Evolutionary conservation across 108 stramenopile genomes (phyloP).

Genomic region (Aurantiochytrium sp.): DNA sequence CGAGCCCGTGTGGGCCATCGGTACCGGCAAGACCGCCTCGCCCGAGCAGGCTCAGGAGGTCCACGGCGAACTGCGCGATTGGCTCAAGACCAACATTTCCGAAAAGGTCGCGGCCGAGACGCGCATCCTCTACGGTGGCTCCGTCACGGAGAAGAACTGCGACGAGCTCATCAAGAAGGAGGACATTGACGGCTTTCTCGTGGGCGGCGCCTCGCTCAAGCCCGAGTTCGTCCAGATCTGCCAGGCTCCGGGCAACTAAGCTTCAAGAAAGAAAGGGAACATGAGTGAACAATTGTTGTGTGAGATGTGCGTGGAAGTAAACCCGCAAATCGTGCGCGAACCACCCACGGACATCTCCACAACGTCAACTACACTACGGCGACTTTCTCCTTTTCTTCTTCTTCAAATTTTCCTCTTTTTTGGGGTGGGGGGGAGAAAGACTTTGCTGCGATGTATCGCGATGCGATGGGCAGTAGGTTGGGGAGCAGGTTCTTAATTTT

Average conservation of each 20-base stretch:
- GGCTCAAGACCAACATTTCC: slow-evolving; percentile 25
- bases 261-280: not conserved
- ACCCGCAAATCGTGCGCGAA: too few relatives aligned
- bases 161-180: slow-evolving; percentile 21
- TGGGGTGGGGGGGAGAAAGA: too few relatives aligned
- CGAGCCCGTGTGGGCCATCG: slow-evolving; percentile 98
- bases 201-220: slow-evolving; percentile 48
- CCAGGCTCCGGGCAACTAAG: slow-evolving; percentile 30
- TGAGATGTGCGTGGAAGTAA: too few relatives aligned
- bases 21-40: slow-evolving; percentile 89
- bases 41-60: slow-evolving; percentile 88
- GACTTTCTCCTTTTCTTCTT: too few relatives aligned
- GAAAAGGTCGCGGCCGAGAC: slow-evolving; percentile 28
- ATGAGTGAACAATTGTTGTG: too few relatives aligned
- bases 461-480: too few relatives aligned
- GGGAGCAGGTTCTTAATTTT: too few relatives aligned
- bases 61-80: slow-evolving; percentile 37
- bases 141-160: slow-evolving; percentile 29
- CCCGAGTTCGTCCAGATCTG: slow-evolving; percentile 56
- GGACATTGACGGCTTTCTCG: slow-evolving; percentile 47
- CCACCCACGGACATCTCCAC: too few relatives aligned
- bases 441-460: too few relatives aligned
- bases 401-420: too few relatives aligned
- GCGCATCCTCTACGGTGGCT: slow-evolving; percentile 48
- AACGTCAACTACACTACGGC: too few relatives aligned